Evolutionary conservation across 139 green algal genomes (phyloP).

Genomic region (Picochlorum sp.): DNA sequence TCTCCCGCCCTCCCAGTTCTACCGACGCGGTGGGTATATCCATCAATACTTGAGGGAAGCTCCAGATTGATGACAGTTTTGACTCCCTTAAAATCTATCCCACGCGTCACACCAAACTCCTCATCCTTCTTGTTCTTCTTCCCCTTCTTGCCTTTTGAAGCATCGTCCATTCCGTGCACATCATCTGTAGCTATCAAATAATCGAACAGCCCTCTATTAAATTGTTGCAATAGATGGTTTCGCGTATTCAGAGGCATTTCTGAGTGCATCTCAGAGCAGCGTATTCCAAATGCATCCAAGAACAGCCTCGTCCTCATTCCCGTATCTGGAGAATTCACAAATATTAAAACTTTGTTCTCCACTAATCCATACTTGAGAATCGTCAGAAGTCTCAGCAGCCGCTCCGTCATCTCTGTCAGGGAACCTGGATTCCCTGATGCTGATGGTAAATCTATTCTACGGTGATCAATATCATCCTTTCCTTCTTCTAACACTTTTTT

Average conservation of each 20-base stretch:
- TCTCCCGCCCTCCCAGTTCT: conserved; percentile 81
- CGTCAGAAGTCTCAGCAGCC: conserved; percentile 62
- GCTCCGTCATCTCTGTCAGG: conserved; percentile 31
- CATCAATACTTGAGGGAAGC: conserved; percentile 41
- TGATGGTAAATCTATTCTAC: conserved; percentile 20
- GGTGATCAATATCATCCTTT: conserved; percentile 50
- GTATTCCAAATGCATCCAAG: conserved; percentile 86
- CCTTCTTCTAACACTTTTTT: background rate
- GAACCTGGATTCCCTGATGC: background rate
- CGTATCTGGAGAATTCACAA: conserved; percentile 77
- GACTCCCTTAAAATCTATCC: conserved; percentile 96
- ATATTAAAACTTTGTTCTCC: conserved; percentile 79
- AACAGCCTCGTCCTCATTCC: conserved; percentile 85
- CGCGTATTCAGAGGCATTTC: conserved; percentile 76
- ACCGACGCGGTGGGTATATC: conserved; percentile 85
- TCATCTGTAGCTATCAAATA: conserved; percentile 85
- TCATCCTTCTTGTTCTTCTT: conserved; percentile 46
- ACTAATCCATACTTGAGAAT: conserved; percentile 74
- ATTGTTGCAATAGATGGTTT: conserved; percentile 75
- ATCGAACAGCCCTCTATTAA: conserved; percentile 87
- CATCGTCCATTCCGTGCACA: conserved; percentile 30
- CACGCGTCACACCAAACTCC: conserved; percentile 93
- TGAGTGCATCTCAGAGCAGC: conserved; percentile 63
- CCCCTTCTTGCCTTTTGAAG: conserved; percentile 3
- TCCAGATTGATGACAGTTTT: conserved; percentile 87